These are phyloP conservation scores for Aspergillus ibericus DNA, from an alignment of 2,329 filamentous ascomycete species.

Conservation along the genomic window DNA sequence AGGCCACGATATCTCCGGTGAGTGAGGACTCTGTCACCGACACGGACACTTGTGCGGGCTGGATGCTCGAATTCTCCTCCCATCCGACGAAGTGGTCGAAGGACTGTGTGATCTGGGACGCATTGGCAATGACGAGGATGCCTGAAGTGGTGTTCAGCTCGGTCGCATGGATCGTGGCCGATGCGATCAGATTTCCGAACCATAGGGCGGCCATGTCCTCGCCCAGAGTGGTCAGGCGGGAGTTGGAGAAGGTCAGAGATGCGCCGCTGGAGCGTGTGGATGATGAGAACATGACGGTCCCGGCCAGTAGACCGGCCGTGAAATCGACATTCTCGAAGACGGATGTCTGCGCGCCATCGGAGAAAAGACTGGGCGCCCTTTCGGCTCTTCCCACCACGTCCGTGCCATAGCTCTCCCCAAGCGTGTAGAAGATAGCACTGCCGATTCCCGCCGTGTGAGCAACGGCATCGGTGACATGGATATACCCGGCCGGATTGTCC, in stretches of 20 bases:
- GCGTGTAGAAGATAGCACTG: slow-evolving; percentile 34
- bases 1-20: slow-evolving; percentile 33
- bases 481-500: slow-evolving; percentile 29
- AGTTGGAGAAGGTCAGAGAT: slow-evolving; percentile 21
- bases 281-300: slow-evolving; percentile 27
- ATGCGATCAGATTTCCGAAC: slow-evolving; percentile 34
- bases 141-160: slow-evolving; percentile 21
- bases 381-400: slow-evolving; percentile 29
- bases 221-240: slow-evolving; percentile 22
- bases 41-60: slow-evolving; percentile 27
- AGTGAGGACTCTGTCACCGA: slow-evolving; percentile 27
- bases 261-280: slow-evolving; percentile 20
- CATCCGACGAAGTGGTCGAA: slow-evolving; percentile 36
- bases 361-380: slow-evolving; percentile 24
- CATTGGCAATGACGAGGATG: slow-evolving; percentile 25
- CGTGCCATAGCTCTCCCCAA: slow-evolving; percentile 26
- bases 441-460: slow-evolving; percentile 33
- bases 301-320: slow-evolving; percentile 31
- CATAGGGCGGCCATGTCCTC: slow-evolving; percentile 27
- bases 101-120: slow-evolving; percentile 34
- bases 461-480: slow-evolving; percentile 29
- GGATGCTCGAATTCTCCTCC: slow-evolving; percentile 25
- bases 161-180: slow-evolving; percentile 6
- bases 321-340: slow-evolving; percentile 18
- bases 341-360: slow-evolving; percentile 23